Evolutionary conservation across 1,284 basidiomycete species (phyloP), one percentile per base, ranked within the genome.

Genomic region (Moesziomyces sp.): DNA sequence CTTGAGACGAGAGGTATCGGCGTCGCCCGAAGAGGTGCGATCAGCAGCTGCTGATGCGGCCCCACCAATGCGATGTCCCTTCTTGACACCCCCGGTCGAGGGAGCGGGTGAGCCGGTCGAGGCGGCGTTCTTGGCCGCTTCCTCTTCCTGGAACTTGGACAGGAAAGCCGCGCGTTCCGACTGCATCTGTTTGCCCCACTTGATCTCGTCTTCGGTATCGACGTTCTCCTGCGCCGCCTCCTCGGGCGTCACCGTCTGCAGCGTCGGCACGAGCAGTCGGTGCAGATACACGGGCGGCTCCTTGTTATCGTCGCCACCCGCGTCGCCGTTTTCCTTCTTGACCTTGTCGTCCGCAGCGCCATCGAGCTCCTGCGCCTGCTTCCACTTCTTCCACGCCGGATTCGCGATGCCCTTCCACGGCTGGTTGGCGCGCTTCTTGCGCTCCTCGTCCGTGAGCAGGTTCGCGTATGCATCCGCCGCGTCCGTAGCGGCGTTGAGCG

Each of bases 131-230:
- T 78, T 78, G 54, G 68, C 74, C 21, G 67, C 74, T 43, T 82
- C 81, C 52, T 81, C 80, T 28, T 78, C 78, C 44, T 79, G 78
- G 49, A 82, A 78, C 24, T 77, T 74, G 21, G 78, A 63, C 5
- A 83, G 61, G 68, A 83, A 83, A 5, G 76, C 74, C 0, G 69
- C 61, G 1, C 82, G 72, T 55, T 81, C 77, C 1, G 71, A 69
- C 46, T 78, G 78, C 80, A 83, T 81, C 60, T 77, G 70, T 46
- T 75, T 74, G 6, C 80, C 82, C 79, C 79, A 83, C 18, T 54
- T 58, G 48, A 79, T 62, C 58, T 83, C 82, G 24, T 83, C 81
- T n/a, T 74, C 72, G 1, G 79, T 72, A 42, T 83, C 81, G 9
- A 69, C 51, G 45, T 83, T 82, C 61, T 83, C 82, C n/a, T 42